phyloP scores from a whole-genome alignment of 2,329 filamentous ascomycete species.

The Trichoderma sp. region DNA sequence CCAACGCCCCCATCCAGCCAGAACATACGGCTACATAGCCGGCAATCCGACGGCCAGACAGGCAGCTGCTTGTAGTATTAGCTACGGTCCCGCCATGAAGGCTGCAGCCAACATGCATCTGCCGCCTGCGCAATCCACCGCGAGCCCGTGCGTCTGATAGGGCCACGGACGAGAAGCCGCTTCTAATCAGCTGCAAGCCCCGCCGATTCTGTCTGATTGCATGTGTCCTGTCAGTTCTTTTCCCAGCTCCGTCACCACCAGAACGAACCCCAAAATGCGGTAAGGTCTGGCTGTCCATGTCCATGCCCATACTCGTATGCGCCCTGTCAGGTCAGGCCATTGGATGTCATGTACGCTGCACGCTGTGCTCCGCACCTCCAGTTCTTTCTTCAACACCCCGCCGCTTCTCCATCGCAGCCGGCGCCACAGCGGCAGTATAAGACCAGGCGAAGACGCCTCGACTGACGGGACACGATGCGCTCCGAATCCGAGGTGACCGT shows the following conservation, averaged over 20 bases:
- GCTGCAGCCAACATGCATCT: slow-evolving; percentile 8
- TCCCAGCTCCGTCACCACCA: neutral
- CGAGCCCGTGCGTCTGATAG: neutral
- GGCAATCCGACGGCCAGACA: neutral
- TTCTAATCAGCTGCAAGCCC: no score
- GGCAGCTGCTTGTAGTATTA: neutral
- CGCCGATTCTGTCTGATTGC: no score
- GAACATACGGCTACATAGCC: neutral
- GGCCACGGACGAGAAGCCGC: neutral
- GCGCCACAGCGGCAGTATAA: slow-evolving; percentile 5
- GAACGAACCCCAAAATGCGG: neutral
- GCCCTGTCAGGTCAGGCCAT: neutral
- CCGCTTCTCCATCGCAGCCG: slow-evolving; percentile 1
- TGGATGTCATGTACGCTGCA: neutral
- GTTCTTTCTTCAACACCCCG: neutral
- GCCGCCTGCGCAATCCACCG: neutral
- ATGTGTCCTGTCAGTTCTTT: no score
- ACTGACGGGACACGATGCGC: neutral
- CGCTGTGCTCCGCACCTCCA: slow-evolving; percentile 2
- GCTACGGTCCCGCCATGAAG: neutral
- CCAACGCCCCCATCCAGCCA: neutral
- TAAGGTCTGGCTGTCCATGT: neutral
- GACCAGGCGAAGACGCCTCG: neutral
- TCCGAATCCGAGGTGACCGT: neutral
- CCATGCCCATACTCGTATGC: no score